Evolutionary conservation across 2,329 filamentous ascomycete genomes (phyloP).

Genomic region (Ilyonectria mors-panacis): DNA sequence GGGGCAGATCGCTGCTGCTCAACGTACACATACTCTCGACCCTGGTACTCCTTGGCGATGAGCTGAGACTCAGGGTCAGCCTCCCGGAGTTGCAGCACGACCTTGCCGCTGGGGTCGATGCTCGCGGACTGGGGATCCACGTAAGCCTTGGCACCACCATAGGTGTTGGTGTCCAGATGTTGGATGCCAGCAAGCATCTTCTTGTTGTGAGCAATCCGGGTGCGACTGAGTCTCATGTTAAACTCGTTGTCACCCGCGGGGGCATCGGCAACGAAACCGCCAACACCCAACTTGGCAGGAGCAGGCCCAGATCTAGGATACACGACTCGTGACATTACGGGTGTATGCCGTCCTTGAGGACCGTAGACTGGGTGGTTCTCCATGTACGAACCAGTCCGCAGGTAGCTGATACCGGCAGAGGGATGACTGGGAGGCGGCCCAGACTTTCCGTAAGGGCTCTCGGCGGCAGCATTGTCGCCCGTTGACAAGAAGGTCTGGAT

Average conservation of each 20-base stretch:
- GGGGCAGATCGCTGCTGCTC: conserved; percentile 39
- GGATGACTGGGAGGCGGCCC: conserved; percentile 75
- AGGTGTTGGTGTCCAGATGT: conserved; percentile 62
- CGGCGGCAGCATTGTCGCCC: conserved; percentile 44
- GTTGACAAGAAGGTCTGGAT: conserved; percentile 45
- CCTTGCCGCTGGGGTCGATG: conserved; percentile 65
- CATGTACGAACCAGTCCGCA: conserved; percentile 68
- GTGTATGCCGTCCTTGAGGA: conserved; percentile 66
- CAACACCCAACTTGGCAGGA: conserved; percentile 66
- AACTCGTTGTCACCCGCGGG: conserved; percentile 61
- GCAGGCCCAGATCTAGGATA: conserved; percentile 56
- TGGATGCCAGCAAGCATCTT: conserved; percentile 54
- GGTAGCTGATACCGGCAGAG: conserved; percentile 74
- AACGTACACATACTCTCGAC: conserved; percentile 53
- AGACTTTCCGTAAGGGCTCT: conserved; percentile 63
- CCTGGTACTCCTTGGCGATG: conserved; percentile 63
- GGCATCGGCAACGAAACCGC: conserved; percentile 66
- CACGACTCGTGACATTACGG: conserved; percentile 67
- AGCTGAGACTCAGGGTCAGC: conserved; percentile 56
- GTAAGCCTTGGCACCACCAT: conserved; percentile 70
- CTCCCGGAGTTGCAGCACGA: conserved; percentile 62
- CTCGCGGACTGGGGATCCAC: conserved; percentile 61
- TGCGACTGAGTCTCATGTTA: conserved; percentile 50
- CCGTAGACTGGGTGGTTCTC: conserved; percentile 75
- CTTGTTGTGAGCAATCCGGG: conserved; percentile 38